Conservation (phyloP, 1,284 basidiomycete species). For the Pyrrhoderma lamaoense region DNA sequence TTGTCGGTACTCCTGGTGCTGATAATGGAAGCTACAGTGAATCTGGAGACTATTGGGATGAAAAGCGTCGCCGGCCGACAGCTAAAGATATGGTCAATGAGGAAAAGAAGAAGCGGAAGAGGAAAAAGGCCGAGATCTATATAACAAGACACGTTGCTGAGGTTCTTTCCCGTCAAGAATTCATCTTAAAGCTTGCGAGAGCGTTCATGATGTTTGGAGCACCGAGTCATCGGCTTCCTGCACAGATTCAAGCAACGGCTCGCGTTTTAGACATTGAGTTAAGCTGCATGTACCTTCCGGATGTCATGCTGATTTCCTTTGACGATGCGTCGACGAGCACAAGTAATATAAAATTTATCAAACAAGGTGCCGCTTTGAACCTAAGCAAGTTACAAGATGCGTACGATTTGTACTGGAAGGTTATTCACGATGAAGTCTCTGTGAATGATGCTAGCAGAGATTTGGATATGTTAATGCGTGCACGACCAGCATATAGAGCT, state of each 20-base stretch:
- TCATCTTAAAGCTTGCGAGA: conserved; percentile 82
- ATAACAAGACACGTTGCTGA: conserved; percentile 85
- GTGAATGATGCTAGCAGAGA: conserved; percentile 73
- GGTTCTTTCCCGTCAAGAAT: conserved; percentile 82
- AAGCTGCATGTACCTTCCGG: conserved; percentile 83
- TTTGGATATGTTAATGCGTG: conserved; percentile 74
- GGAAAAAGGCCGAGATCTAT: conserved; percentile 73
- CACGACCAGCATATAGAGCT: conserved; percentile 53
- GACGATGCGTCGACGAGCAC: conserved; percentile 82
- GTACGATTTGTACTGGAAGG: conserved; percentile 78
- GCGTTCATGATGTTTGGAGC: conserved; percentile 95
- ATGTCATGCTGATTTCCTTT: conserved; percentile 76
- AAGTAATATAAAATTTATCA: conserved; percentile 79
- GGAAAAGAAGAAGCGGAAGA: conserved; percentile 51
- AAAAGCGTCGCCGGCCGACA: conserved; percentile 13
- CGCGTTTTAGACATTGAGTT: conserved; percentile 80
- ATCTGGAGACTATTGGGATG: conserved; percentile 22
- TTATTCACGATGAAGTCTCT: conserved; percentile 81
- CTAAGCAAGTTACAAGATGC: conserved; percentile 73
- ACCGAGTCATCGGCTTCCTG: conserved; percentile 82
- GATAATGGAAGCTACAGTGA: conserved; percentile 23
- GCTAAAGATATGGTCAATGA: conserved; percentile 20
- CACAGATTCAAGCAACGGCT: conserved; percentile 83
- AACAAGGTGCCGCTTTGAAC: conserved; percentile 69
- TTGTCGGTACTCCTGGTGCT: conserved; percentile 25